phyloP scores from a whole-genome alignment of 208 protist species.

The Herpetomonas samuelpessoai region DNA sequence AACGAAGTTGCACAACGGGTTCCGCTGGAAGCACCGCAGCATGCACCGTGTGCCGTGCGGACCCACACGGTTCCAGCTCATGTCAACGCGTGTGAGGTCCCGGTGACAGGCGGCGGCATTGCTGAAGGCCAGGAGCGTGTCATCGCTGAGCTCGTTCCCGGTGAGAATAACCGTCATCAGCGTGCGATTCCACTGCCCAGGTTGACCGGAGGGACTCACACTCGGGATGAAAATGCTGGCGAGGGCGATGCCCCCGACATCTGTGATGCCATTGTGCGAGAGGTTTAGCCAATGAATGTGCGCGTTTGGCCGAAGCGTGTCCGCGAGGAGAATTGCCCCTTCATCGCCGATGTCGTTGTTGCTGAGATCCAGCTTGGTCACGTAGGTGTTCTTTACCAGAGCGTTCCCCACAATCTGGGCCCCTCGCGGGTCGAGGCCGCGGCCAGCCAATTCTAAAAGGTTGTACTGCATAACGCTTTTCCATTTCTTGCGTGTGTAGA shows the following conservation, averaged over 20 bases:
- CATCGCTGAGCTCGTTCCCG: conserved; percentile 71
- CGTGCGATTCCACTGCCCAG: conserved; percentile 83
- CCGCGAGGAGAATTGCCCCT: conserved; percentile 61
- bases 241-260: conserved; percentile 81
- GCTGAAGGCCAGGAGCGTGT: conserved; percentile 80
- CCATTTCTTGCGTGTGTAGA: conserved; percentile 83
- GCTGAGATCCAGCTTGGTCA: conserved; percentile 59
- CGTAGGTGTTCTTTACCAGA: conserved; percentile 58
- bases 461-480: conserved; percentile 42
- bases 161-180: conserved; percentile 67
- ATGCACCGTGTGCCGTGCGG: conserved; percentile 78
- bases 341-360: conserved; percentile 76
- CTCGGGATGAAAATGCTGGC: conserved; percentile 84
- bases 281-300: conserved; percentile 68
- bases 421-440: conserved; percentile 48
- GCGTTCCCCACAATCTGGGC: conserved; percentile 65
- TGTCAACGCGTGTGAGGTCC: conserved; percentile 68
- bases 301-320: conserved; percentile 65
- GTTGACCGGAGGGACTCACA: conserved; percentile 71
- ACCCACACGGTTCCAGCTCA: conserved; percentile 83
- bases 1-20: conserved; percentile 67
- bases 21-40: conserved; percentile 69
- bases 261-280: conserved; percentile 73
- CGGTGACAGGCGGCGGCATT: conserved; percentile 84
- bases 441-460: conserved; percentile 54